Evolutionary conservation across 169 alveolate genomes (phyloP).

Genomic region (Cryptosporidium bovis): DNA sequence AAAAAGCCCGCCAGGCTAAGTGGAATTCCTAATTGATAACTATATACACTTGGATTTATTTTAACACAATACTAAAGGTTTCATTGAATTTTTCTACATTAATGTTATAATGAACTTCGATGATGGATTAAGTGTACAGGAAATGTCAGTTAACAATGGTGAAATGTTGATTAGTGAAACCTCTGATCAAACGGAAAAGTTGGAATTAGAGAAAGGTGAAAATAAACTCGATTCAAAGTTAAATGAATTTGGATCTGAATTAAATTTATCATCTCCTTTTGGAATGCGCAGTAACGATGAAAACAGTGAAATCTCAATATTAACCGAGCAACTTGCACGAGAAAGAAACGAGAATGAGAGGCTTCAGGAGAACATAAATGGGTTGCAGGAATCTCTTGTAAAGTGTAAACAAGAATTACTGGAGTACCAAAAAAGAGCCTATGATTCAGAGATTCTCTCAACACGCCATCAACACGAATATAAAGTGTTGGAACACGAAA

Average conservation of each 20-base stretch:
- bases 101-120: conserved; percentile 17
- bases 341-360: conserved; percentile 68
- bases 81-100: neutral
- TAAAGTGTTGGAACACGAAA: conserved; percentile 42
- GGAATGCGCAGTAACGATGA: neutral
- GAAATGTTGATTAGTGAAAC: neutral
- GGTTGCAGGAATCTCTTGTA: conserved; percentile 46
- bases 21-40: too few species aligned
- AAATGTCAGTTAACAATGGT: neutral
- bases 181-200: neutral
- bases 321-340: conserved; percentile 45
- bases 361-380: conserved; percentile 36
- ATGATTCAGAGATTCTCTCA: conserved; percentile 65
- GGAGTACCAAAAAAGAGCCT: conserved; percentile 46
- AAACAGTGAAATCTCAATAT: conserved; percentile 21
- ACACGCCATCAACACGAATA: conserved; percentile 47
- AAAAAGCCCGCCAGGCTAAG: too few species aligned
- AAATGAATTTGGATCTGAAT: neutral
- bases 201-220: neutral
- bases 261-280: neutral
- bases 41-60: too few species aligned
- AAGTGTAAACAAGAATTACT: conserved; percentile 42
- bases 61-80: too few species aligned
- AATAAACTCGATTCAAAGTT: neutral
- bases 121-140: conserved; percentile 37